Percentiles rank a stretch among this genome's conserved stretches.
phyloP scores from a whole-genome alignment of 73 alveolate species.

The Tetrahymena thermophila region DNA sequence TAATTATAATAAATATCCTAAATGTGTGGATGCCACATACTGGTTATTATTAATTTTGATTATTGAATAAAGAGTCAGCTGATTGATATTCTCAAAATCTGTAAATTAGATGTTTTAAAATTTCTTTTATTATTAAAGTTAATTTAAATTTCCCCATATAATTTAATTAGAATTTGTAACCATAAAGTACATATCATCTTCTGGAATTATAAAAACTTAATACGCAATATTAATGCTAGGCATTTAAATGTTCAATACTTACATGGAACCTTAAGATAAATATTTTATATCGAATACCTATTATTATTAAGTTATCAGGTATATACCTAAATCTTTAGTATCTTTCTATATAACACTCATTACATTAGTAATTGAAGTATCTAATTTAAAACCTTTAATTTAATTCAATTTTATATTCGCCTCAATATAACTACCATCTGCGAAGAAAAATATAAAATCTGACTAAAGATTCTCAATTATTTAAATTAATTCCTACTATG shows the following conservation, averaged over 20 bases:
- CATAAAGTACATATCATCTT: background rate
- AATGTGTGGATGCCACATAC: background rate
- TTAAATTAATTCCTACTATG: too few species aligned
- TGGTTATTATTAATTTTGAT: too few species aligned
- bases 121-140: background rate
- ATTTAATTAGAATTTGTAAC: background rate
- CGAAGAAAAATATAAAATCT: background rate
- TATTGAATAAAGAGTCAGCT: background rate
- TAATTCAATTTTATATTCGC: background rate
- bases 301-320: too few species aligned
- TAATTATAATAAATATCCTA: background rate
- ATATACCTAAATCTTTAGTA: too few species aligned
- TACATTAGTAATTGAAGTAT: background rate
- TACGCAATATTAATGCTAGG: too few species aligned
- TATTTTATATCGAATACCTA: too few species aligned
- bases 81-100: background rate
- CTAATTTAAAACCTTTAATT: background rate
- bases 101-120: too few species aligned
- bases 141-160: background rate
- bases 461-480: background rate
- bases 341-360: too few species aligned
- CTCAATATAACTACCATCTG: background rate
- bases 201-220: background rate
- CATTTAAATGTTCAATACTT: too few species aligned
- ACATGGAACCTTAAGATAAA: too few species aligned